Base-by-base conservation (phyloP, 352 stramenopile species). In the Pythium coloratum region DNA sequence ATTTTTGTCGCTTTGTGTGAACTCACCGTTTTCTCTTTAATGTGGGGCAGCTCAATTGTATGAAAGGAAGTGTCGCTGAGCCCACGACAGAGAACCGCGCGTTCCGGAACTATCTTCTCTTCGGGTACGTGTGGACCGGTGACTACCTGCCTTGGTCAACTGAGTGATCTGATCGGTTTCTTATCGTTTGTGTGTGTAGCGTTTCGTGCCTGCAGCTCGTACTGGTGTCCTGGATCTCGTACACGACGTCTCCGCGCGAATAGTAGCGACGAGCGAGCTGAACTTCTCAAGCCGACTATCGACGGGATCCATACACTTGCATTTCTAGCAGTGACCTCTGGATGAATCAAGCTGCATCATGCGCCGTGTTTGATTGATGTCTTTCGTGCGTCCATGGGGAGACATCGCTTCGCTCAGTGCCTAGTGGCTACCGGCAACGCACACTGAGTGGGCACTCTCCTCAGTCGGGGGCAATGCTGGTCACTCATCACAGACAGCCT, bases 31-130 rank as follows among this genome's bases (percentile, higher is more conserved):
- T 50, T 24, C 20, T 8, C 26, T 70, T 70, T 58, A 49, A 42
- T 42, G 50, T 16, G 13, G 3, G 14, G 44, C 56, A 95, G 87
- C 83, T 95, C 33, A 92, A 95, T 61, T 94, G 88, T 73, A 91
- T 95, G 84, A 95, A 95, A 73, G 88, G 86, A 40, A 92, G 78
- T 56, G 86, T 92, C 20, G 71, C 82, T 2, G 88, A 95, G 58
- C 85, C 88, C 36, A 89, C 76, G 32, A 62, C 76, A 20, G 88
- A 94, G 62, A 91, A 80, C 38, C 85, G 88, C 36, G 63, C 89
- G 28, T 94, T 94, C 70, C 74, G 88, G n/a, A 95, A 93, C 76
- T 95, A 95, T 62, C 54, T 91, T 58, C 83, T 95, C 32, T 92
- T 95, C 36, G 83, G 85, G 87, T 95, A 70, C 67, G 80, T 24